These are phyloP conservation scores for Eucalyptus decipiens DNA, from an alignment of 345 rosid genomes.

Conservation along the genomic window DNA sequence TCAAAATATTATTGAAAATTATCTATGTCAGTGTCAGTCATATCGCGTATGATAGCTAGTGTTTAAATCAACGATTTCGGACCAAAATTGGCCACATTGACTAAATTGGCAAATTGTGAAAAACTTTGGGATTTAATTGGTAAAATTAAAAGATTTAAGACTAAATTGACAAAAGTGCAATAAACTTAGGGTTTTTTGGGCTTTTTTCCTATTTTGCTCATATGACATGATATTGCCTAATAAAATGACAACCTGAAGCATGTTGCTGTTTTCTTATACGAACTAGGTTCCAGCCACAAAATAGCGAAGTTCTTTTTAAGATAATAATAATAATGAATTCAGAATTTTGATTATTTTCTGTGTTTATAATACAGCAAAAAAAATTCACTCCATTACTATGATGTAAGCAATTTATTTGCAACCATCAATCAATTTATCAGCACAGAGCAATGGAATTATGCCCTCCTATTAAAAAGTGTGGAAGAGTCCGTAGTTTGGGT, in stretches of 20 bases:
- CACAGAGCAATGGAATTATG: neutral
- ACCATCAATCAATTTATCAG: neutral
- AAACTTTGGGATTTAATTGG: fast-evolving
- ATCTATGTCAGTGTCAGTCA: fast-evolving
- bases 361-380: neutral
- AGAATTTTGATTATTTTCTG: neutral
- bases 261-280: neutral
- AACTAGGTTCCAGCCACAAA: neutral
- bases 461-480: neutral
- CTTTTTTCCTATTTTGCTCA: neutral
- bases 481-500: neutral
- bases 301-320: neutral
- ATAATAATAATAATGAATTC: neutral
- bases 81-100: too few relatives aligned
- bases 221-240: neutral
- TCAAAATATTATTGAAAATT: too few relatives aligned
- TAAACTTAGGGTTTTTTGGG: too few relatives aligned
- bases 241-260: neutral
- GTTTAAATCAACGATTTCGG: too few relatives aligned
- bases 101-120: too few relatives aligned
- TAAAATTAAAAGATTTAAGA: too few relatives aligned
- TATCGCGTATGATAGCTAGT: too few relatives aligned
- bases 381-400: neutral
- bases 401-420: neutral
- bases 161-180: too few relatives aligned